These are phyloP conservation scores for Ceratocystis lukuohia DNA, from an alignment of 2,329 filamentous ascomycete genomes.

Conservation along the genomic window DNA sequence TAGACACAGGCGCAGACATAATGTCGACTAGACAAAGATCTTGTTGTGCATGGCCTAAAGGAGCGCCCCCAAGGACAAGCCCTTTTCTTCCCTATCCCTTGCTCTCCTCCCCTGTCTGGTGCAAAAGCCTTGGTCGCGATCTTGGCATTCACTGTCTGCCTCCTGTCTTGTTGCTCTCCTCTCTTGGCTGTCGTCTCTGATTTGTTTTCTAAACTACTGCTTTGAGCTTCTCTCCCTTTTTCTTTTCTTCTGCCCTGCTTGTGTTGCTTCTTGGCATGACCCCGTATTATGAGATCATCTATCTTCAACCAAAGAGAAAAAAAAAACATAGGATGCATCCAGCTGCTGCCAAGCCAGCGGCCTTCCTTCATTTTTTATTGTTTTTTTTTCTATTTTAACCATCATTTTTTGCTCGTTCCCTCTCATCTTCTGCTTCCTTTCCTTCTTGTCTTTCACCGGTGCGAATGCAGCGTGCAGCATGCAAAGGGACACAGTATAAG, in stretches of 20 bases:
- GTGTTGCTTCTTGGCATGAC: too few relatives aligned
- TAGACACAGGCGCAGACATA: too few relatives aligned
- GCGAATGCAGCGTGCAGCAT: not conserved
- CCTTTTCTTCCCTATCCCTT: not conserved
- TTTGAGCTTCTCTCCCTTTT: not conserved
- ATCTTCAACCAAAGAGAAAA: too few relatives aligned
- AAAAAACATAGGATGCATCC: too few relatives aligned
- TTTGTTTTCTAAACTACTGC: not conserved
- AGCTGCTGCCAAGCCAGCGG: too few relatives aligned
- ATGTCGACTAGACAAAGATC: too few relatives aligned
- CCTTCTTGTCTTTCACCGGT: not conserved
- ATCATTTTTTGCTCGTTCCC: not conserved
- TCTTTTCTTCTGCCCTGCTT: not conserved
- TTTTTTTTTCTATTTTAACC: too few relatives aligned
- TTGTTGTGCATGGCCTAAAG: too few relatives aligned
- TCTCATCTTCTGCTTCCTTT: not conserved
- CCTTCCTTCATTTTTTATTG: too few relatives aligned
- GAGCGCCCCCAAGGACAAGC: not conserved
- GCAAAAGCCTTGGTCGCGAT: not conserved
- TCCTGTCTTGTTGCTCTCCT: not conserved
- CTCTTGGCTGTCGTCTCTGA: not conserved
- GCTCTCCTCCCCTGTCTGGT: not conserved
- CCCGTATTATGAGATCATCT: too few relatives aligned
- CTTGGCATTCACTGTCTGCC: not conserved
- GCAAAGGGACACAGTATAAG: not conserved